Percentiles rank a stretch among this genome's conserved stretches.
Conservation (phyloP, 2,329 filamentous ascomycete genomes). For the Xylariaceae sp. region DNA sequence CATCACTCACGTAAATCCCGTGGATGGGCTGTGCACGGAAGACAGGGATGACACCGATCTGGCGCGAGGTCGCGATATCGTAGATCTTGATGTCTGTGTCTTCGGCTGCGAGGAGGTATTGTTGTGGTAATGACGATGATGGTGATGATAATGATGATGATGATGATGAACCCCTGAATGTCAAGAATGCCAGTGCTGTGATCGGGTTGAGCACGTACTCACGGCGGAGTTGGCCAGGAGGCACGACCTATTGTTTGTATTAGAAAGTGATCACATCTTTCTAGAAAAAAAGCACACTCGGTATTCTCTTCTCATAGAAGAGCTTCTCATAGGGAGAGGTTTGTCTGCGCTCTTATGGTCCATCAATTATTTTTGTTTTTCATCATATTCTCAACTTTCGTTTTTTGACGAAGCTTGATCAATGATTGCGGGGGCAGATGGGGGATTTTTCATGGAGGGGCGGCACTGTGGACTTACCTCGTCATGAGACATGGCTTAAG, state of each 20-base stretch:
- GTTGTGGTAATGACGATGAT: background rate
- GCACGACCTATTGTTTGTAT: conserved; percentile 11
- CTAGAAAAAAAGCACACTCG: too few relatives aligned
- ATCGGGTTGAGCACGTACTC: conserved; percentile 48
- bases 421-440: conserved; percentile 2
- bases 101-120: conserved; percentile 53
- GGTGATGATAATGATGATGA: too few relatives aligned
- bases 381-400: background rate
- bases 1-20: conserved; percentile 50
- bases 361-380: too few relatives aligned
- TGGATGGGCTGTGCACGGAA: conserved; percentile 69
- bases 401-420: conserved; percentile 7
- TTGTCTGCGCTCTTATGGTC: too few relatives aligned
- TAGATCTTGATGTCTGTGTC: conserved; percentile 54
- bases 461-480: conserved; percentile 19
- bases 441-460: background rate
- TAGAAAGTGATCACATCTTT: background rate
- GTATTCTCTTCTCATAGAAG: too few relatives aligned
- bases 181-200: conserved; percentile 53
- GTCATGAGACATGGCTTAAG: conserved; percentile 20
- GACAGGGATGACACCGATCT: conserved; percentile 42
- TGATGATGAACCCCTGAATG: conserved; percentile 14
- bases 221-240: conserved; percentile 21
- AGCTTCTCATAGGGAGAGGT: too few relatives aligned
- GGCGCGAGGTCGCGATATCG: conserved; percentile 33